Evolutionary conservation across 805 yeast species (phyloP), one percentile per base, ranked within the genome.

Genomic region (Pichia deserticola): DNA sequence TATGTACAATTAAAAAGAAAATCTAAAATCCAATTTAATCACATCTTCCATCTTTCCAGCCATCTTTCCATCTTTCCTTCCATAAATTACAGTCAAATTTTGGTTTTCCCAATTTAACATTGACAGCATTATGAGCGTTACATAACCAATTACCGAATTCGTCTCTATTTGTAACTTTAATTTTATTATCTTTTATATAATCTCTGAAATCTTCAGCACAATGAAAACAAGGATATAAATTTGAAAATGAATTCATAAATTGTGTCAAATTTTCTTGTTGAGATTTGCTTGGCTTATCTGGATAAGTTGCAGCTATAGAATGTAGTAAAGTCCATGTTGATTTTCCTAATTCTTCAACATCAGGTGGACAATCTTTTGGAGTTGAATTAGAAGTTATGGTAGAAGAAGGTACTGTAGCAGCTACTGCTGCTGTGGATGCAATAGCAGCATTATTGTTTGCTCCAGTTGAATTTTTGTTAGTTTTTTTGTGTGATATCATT

Each of bases 41-140:
- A 55, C 80, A 76, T 28, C 73, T 64, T 2, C 79, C 79, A 56
- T 77, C 81, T 36, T 85, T 84, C 97, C 96, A 89, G 0, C 97
- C 97, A 58, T 88, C 95, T 57, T 77, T 82, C 99, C 99, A 92
- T 62, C 99, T 81, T 59, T 86, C 80, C 63, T 83, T 83, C 99
- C 99, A 93, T 55, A 86, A 74, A 51, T 81, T 73, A 60, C 98
- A 92, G 63, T 92, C 89, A 62, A 93, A 93, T 49, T 71, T 72
- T 7, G 87, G 88, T 67, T 93, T 93, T 1, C 96, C 95, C 30
- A 92, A 64, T 64, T 89, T 90, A 20, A 64, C 72, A 65, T 93
- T 93, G n/a, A 93, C 98, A 36, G 78, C 86, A 61, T 93, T 93
- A 68, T 93, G 99, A 3, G 98, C 98, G 53, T 82, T 86, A 68